Conservation (phyloP, 108 stramenopile genomes). For the Nannochloropsis oceanica region DNA sequence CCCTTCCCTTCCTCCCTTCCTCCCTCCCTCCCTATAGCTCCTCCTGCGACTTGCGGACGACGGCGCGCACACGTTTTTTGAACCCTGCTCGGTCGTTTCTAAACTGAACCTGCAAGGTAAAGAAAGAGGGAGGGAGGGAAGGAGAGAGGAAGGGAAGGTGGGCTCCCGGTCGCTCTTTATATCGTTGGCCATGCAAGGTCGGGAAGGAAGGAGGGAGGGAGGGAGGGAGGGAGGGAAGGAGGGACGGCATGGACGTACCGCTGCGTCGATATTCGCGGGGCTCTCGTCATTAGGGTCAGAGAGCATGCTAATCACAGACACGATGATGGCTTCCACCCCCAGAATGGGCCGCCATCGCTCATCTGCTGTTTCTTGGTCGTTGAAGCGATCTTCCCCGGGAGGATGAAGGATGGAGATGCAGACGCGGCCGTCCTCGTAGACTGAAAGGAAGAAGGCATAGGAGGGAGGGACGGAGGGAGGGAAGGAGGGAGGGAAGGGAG, state of each 20-base stretch:
- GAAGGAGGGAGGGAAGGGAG: background rate
- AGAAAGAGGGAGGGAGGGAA: too few relatives aligned
- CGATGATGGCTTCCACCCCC: slow-evolving; percentile 88
- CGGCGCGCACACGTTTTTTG: slow-evolving; percentile 50
- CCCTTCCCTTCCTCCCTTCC: background rate
- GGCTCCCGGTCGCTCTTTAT: too few relatives aligned
- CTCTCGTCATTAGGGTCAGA: slow-evolving; percentile 93
- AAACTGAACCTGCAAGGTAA: slow-evolving; percentile 60
- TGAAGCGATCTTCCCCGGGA: slow-evolving; percentile 84
- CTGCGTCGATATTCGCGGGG: slow-evolving; percentile 96
- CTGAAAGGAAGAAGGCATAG: slow-evolving; percentile 16
- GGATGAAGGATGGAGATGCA: slow-evolving; percentile 98
- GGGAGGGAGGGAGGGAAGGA: background rate
- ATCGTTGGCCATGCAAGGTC: too few relatives aligned
- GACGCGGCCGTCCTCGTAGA: slow-evolving; percentile 51
- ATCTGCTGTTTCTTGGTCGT: slow-evolving; percentile 76
- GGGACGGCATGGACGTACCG: slow-evolving; percentile 13
- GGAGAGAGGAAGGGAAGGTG: too few relatives aligned
- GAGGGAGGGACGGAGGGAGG: background rate
- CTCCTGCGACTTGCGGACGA: slow-evolving; percentile 29
- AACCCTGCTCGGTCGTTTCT: slow-evolving; percentile 72
- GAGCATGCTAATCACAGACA: slow-evolving; percentile 81
- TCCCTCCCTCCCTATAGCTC: slow-evolving; percentile 4
- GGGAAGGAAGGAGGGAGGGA: background rate
- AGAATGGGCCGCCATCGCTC: slow-evolving; percentile 97